Percentiles rank a stretch among this genome's conserved stretches.
Conservation (phyloP, 371 early-diverging fungal species). For the Lichtheimia corymbifera region DNA sequence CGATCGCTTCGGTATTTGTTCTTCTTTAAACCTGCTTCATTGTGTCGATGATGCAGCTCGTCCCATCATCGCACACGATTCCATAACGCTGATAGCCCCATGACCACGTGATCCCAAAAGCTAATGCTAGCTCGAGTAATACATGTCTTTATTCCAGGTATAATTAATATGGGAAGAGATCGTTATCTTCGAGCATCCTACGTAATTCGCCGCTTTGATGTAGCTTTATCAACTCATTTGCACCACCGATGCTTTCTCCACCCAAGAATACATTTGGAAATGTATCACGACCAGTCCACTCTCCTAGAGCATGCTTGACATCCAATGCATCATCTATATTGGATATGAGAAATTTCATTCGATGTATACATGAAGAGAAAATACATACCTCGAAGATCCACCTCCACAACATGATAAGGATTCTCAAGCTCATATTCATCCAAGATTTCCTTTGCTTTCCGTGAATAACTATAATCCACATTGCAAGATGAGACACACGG, state of each 20-base stretch:
- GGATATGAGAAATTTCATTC: no score
- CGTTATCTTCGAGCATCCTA: neutral
- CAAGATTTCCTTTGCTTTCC: conserved; percentile 13
- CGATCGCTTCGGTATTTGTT: no score
- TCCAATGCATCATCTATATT: conserved; percentile 17
- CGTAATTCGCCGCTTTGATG: conserved; percentile 2
- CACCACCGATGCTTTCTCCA: conserved; percentile 47
- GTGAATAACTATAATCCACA: conserved; percentile 3
- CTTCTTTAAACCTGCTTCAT: no score
- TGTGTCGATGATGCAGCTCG: no score
- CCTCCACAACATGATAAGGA: conserved; percentile 12
- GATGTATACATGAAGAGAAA: no score
- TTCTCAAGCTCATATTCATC: conserved; percentile 4
- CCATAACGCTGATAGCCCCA: no score
- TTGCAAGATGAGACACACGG: neutral
- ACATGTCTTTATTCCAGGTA: no score
- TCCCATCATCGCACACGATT: no score
- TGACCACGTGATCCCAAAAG: no score
- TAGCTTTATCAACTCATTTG: conserved; percentile 27
- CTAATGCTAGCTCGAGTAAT: no score
- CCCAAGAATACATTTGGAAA: conserved; percentile 48
- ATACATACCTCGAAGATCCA: conserved; percentile 8
- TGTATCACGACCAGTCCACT: conserved; percentile 35
- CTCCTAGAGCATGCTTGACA: conserved; percentile 31
- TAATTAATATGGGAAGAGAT: no score